phyloP scores from a whole-genome alignment of 2,329 filamentous ascomycete genomes.

The Cercospora brassicicola region DNA sequence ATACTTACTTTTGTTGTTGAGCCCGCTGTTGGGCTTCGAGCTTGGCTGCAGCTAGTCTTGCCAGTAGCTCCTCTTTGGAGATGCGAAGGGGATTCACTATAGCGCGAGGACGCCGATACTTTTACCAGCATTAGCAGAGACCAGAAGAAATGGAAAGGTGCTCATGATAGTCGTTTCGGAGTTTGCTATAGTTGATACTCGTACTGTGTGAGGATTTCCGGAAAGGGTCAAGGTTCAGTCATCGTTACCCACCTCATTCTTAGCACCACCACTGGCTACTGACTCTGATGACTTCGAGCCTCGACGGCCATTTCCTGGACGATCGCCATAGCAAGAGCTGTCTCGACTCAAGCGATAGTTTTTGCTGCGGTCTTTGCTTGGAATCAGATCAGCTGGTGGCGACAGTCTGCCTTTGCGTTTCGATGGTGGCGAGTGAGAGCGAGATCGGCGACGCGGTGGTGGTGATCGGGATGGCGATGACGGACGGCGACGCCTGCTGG shows the following conservation, averaged over 20 bases:
- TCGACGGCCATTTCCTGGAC: slow-evolving; percentile 8
- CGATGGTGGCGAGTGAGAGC: slow-evolving; percentile 28
- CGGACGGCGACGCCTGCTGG: slow-evolving; percentile 68
- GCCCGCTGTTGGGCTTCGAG: slow-evolving; percentile 11
- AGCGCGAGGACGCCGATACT: background rate
- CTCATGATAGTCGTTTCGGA: slow-evolving; percentile 7
- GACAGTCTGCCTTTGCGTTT: slow-evolving; percentile 27
- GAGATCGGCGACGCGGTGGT: slow-evolving; percentile 23
- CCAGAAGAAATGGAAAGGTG: background rate
- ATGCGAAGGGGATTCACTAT: slow-evolving; percentile 16
- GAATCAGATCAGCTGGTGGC: slow-evolving; percentile 26
- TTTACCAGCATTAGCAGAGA: slow-evolving; percentile 8
- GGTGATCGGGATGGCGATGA: slow-evolving; percentile 44
- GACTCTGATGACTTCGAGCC: slow-evolving; percentile 10
- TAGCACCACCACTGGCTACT: slow-evolving; percentile 12
- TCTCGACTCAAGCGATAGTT: slow-evolving; percentile 25
- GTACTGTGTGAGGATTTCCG: background rate
- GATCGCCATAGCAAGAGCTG: slow-evolving; percentile 16
- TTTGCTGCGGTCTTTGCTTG: slow-evolving; percentile 16
- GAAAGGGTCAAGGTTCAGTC: slow-evolving; percentile 7
- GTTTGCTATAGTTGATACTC: slow-evolving; percentile 6
- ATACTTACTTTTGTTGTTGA: background rate
- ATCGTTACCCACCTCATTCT: slow-evolving; percentile 19
- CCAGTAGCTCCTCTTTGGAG: slow-evolving; percentile 17
- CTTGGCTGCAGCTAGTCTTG: slow-evolving; percentile 12